These are phyloP conservation scores for Penicillium turbatum DNA, from an alignment of 495 filamentous ascomycete genomes.

Conservation along the genomic window DNA sequence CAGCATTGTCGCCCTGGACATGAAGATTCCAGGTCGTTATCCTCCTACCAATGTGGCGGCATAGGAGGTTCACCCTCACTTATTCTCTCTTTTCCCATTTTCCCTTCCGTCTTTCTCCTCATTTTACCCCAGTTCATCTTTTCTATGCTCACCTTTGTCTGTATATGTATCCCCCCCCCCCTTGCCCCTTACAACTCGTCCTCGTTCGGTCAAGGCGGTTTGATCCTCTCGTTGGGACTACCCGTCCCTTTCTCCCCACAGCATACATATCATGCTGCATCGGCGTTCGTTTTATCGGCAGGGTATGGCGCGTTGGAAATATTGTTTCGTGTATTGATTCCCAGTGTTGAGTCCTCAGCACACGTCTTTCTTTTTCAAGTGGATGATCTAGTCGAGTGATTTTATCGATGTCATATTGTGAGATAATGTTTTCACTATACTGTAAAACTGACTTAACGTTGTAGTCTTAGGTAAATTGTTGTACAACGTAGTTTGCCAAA, in stretches of 20 bases:
- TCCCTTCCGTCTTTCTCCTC: neutral
- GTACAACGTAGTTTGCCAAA: neutral
- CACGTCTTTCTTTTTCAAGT: slow-evolving; percentile 6
- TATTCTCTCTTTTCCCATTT: neutral
- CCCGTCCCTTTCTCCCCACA: neutral
- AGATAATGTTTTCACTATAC: neutral
- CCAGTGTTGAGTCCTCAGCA: neutral
- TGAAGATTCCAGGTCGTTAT: slow-evolving; percentile 39
- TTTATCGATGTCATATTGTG: neutral
- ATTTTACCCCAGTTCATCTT: neutral
- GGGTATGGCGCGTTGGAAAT: slow-evolving; percentile 6
- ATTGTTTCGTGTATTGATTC: slow-evolving; percentile 11
- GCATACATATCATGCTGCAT: slow-evolving; percentile 7
- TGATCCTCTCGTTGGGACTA: slow-evolving; percentile 10
- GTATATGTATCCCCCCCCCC: slow-evolving; percentile 6
- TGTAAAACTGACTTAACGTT: neutral
- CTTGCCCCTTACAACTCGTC: neutral
- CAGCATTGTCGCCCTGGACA: slow-evolving; percentile 30
- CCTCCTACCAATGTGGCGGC: slow-evolving; percentile 34
- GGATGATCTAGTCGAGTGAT: slow-evolving; percentile 6
- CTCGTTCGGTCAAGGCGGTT: slow-evolving; percentile 8
- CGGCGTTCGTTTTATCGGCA: slow-evolving; percentile 9
- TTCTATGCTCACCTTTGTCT: slow-evolving; percentile 2
- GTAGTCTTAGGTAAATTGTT: neutral
- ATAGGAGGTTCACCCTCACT: slow-evolving; percentile 5